These are phyloP conservation scores for Populus nigra DNA, from an alignment of 345 rosid species.

Conservation along the genomic window DNA sequence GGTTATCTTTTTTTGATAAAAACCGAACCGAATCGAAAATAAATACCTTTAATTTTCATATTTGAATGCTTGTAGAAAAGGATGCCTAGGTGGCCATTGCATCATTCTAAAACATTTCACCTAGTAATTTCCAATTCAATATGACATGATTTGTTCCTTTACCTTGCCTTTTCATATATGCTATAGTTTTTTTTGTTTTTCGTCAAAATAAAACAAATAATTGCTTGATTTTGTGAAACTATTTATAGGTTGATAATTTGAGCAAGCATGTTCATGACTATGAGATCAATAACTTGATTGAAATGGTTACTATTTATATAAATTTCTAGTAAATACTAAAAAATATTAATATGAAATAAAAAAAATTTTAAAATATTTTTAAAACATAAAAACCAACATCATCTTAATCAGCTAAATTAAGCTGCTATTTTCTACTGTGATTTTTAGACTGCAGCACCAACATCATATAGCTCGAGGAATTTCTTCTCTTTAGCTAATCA, in stretches of 20 bases:
- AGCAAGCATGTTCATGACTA: slow-evolving; percentile 54
- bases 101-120: slow-evolving; percentile 70
- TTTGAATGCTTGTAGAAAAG: slow-evolving; percentile 33
- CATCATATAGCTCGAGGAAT: no score
- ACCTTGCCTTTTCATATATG: neutral
- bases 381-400: no score
- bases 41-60: no score
- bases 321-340: neutral
- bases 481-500: no score
- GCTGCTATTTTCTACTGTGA: no score
- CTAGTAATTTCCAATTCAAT: slow-evolving; percentile 36
- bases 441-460: no score
- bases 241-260: slow-evolving; percentile 58
- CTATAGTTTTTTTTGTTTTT: neutral
- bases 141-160: neutral
- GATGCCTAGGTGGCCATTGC: slow-evolving; percentile 40
- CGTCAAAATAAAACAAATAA: no score
- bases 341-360: no score
- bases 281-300: slow-evolving; percentile 50
- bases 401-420: no score
- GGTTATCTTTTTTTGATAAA: no score
- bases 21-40: no score
- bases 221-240: neutral
- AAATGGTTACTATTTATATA: slow-evolving; percentile 51
- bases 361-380: no score